These are phyloP conservation scores for Penicillium sp. DNA, from an alignment of 2,329 filamentous ascomycete genomes.

Conservation along the genomic window DNA sequence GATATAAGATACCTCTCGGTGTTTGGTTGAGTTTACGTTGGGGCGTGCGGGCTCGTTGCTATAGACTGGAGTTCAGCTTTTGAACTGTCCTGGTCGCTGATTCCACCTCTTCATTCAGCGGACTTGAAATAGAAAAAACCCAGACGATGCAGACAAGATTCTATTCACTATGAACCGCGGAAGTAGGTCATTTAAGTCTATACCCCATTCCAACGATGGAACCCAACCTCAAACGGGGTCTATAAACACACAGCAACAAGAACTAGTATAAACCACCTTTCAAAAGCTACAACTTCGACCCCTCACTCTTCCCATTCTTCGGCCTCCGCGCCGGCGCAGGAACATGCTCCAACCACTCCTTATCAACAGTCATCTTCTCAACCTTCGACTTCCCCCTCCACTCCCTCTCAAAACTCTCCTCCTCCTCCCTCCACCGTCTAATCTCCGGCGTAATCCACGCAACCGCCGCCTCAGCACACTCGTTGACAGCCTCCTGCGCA, in stretches of 20 bases:
- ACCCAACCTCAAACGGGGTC: not conserved
- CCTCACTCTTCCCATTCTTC: constrained; percentile 22
- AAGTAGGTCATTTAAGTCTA: not conserved
- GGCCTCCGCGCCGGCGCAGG: constrained; percentile 29
- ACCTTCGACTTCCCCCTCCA: constrained; percentile 51
- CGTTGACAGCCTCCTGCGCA: constrained; percentile 70
- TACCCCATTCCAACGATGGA: not conserved
- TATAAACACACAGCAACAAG: not conserved
- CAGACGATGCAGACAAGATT: not conserved
- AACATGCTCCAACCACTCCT: constrained; percentile 50
- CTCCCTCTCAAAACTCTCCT: constrained; percentile 52
- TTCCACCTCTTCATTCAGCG: constrained; percentile 13
- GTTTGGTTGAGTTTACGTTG: not conserved
- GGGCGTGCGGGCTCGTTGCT: constrained; percentile 13
- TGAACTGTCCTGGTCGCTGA: constrained; percentile 13
- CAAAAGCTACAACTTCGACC: constrained; percentile 32
- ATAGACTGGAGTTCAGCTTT: constrained; percentile 16
- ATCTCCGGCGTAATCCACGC: constrained; percentile 58
- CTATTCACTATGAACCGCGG: not conserved
- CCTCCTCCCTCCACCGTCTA: constrained; percentile 54
- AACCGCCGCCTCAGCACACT: constrained; percentile 60
- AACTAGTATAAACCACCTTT: not conserved
- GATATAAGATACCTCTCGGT: constrained; percentile 6
- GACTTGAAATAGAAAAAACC: constrained; percentile 14
- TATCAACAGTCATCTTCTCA: constrained; percentile 57